phyloP scores from a whole-genome alignment of 1,284 basidiomycete species.

The Meira nashicola region DNA sequence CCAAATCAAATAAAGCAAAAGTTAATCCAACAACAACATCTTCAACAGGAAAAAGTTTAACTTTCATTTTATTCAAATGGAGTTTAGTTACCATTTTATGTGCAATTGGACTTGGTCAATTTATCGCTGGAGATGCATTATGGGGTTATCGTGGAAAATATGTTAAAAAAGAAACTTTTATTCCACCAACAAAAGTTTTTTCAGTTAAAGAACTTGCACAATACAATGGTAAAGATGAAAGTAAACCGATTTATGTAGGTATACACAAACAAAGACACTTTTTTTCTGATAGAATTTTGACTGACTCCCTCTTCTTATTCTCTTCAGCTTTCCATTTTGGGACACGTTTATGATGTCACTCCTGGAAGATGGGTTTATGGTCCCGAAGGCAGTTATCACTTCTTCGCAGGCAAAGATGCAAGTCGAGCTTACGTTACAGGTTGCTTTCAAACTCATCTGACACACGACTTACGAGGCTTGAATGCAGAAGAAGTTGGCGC shows the following conservation, averaged over 20 bases:
- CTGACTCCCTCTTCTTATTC: neutral
- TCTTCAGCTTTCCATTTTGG: slow-evolving; percentile 62
- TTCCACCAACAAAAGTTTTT: slow-evolving; percentile 64
- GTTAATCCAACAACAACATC: neutral
- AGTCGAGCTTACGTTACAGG: slow-evolving; percentile 50
- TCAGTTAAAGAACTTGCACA: slow-evolving; percentile 66
- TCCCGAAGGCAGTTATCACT: slow-evolving; percentile 40
- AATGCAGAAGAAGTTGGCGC: slow-evolving; percentile 28
- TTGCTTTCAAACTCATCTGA: slow-evolving; percentile 48
- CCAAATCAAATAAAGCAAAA: slow-evolving; percentile 3
- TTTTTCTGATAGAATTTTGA: slow-evolving; percentile 8
- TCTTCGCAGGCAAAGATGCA: slow-evolving; percentile 49
- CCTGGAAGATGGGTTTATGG: slow-evolving; percentile 74
- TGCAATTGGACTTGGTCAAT: slow-evolving; percentile 28
- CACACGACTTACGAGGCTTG: slow-evolving; percentile 48
- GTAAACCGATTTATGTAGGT: slow-evolving; percentile 76
- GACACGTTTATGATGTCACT: slow-evolving; percentile 86
- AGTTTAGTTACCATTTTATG: slow-evolving; percentile 18
- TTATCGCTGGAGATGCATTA: slow-evolving; percentile 41
- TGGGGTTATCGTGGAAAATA: slow-evolving; percentile 51
- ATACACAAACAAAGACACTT: neutral
- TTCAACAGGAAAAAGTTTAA: neutral
- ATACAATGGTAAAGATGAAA: slow-evolving; percentile 70
- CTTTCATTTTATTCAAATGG: slow-evolving; percentile 12
- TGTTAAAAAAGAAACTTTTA: slow-evolving; percentile 33